Base-by-base conservation (phyloP, 1,139 yeast species). In the Blastobotrys illinoisensis region DNA sequence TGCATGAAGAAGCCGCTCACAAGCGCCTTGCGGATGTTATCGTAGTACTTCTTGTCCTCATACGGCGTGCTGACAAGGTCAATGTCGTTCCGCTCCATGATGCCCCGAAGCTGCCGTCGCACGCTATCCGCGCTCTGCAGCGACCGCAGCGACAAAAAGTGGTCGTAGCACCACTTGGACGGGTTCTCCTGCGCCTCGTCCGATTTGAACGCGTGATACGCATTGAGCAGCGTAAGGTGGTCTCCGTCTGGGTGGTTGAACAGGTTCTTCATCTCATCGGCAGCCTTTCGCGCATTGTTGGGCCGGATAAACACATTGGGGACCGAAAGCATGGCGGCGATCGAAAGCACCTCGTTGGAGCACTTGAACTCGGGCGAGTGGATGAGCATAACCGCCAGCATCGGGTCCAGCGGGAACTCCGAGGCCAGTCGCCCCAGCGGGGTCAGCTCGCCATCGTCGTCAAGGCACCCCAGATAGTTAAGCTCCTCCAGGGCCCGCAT, bases 1-100 rank as follows among this genome's bases (percentile, higher is more conserved):
- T 93, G 99, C 98, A 93, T 91, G 76, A 93, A 93, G 71, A 90
- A 91, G 1, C 99, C 99, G n/a, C 90, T 82, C 7, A 89, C 80
- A 55, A 93, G 74, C 0, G 99, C 97, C 70, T 86, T 86, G 58
- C 95, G 80, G 61, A 93, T 85, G 64, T 88, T 86, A 61, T 79
- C 82, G 70, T 86, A 90, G 57, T 69, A 71, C 56, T 74, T 74
- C 52, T 82, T 82, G 70, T 82, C 85, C 46, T 85, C 89, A 62
- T 74, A 83, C 47, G 88, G 85, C 1, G 89, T 84, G 50, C 91
- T 81, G 56, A 81, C 77, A 56, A 93, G 73, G 58, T 84, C 88
- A 58, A 93, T 74, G 63, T 88, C 95, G 65, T 85, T 80, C 56
- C 85, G 79, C 63, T 84, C 86, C 98, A 93, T 89, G 62, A 91